Evolutionary conservation across 352 stramenopile species (phyloP).

Genomic region (Globisporangium canariense): DNA sequence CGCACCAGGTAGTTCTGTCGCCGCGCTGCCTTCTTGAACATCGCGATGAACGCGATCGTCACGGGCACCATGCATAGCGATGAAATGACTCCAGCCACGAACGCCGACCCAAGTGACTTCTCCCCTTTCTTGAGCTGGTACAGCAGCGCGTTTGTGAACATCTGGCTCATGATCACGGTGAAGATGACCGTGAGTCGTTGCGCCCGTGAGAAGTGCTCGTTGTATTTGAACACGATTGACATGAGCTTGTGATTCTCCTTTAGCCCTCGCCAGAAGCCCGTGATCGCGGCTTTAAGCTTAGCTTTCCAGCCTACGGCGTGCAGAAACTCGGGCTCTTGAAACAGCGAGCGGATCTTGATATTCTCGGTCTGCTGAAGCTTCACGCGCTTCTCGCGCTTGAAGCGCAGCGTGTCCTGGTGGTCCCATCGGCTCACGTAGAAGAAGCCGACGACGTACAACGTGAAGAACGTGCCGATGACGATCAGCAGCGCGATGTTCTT

Average conservation of each 20-base stretch:
- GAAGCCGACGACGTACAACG: conserved; percentile 45
- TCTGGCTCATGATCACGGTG: conserved; percentile 63
- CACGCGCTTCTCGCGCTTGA: conserved; percentile 33
- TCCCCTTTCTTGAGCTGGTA: conserved; percentile 46
- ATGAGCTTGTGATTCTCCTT: conserved; percentile 69
- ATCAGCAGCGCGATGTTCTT: conserved; percentile 57
- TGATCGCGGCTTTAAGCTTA: conserved; percentile 35
- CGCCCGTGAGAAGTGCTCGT: conserved; percentile 60
- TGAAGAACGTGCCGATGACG: conserved; percentile 45
- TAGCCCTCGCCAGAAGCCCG: conserved; percentile 44
- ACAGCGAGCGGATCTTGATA: conserved; percentile 55
- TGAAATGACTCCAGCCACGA: conserved; percentile 57
- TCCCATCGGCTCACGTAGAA: conserved; percentile 71
- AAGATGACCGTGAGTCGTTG: conserved; percentile 70
- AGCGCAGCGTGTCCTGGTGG: conserved; percentile 31
- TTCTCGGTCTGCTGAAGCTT: conserved; percentile 42
- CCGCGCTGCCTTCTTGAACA: conserved; percentile 70
- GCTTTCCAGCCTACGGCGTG: conserved; percentile 40
- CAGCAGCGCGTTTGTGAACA: conserved; percentile 69
- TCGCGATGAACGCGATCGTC: conserved; percentile 55
- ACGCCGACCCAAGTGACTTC: conserved; percentile 42
- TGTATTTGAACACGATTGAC: conserved; percentile 70
- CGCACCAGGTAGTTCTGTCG: conserved; percentile 61
- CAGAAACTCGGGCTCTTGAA: conserved; percentile 60
- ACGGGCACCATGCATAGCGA: conserved; percentile 65